Conservation (phyloP, 1,284 basidiomycete genomes). For the Leccinum ponderosum region DNA sequence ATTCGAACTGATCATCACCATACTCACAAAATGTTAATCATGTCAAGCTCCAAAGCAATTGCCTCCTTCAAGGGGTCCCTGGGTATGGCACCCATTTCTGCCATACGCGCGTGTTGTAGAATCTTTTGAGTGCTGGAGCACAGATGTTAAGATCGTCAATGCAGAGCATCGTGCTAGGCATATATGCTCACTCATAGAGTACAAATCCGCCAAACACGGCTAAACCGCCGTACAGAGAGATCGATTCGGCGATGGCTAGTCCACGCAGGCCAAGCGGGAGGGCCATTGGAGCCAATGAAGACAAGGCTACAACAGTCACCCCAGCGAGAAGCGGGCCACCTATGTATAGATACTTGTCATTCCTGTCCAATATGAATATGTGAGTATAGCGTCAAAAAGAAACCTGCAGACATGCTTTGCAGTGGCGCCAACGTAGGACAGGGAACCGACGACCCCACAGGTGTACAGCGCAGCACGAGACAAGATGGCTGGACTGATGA, state of each 20-base stretch:
- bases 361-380: conserved; percentile 42
- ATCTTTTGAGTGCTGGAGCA: conserved; percentile 71
- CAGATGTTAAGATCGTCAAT: conserved; percentile 5
- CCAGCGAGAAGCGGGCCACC: conserved; percentile 85
- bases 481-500: conserved; percentile 83
- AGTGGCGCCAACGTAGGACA: conserved; percentile 89
- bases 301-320: conserved; percentile 83
- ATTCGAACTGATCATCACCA: neutral
- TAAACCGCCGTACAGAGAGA: conserved; percentile 84
- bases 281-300: conserved; percentile 84
- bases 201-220: conserved; percentile 89
- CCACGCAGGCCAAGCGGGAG: conserved; percentile 80
- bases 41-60: conserved; percentile 79
- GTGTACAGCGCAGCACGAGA: conserved; percentile 92
- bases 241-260: conserved; percentile 74
- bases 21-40: conserved; percentile 84
- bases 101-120: conserved; percentile 73
- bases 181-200: conserved; percentile 73
- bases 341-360: conserved; percentile 84
- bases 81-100: conserved; percentile 65
- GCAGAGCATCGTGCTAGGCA: neutral
- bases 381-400: neutral
- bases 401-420: conserved; percentile 55
- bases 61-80: conserved; percentile 82
- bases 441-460: conserved; percentile 78